Evolutionary conservation across 805 yeast species (phyloP).

Genomic region (Alloascoidea hylecoeti): DNA sequence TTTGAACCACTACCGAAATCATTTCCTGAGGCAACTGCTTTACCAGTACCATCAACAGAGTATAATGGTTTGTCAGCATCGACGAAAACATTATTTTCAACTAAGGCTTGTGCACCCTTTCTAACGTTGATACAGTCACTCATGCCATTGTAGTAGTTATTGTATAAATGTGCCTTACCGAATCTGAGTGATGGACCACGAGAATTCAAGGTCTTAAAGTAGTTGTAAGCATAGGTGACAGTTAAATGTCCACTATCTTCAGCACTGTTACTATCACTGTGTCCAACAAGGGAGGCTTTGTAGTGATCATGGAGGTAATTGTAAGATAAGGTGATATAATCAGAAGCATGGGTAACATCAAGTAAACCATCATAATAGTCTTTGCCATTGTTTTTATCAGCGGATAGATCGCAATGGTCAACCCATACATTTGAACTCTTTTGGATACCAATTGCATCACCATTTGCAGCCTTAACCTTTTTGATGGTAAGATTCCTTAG

Average conservation of each 20-base stretch:
- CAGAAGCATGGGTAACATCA: conserved; percentile 1
- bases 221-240: conserved; percentile 1
- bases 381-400: background rate
- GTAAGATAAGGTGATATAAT: background rate
- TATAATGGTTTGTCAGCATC: background rate
- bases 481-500: background rate
- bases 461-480: background rate
- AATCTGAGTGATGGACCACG: background rate
- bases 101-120: background rate
- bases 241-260: conserved; percentile 1
- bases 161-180: background rate
- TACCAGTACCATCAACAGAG: background rate
- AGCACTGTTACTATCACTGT: background rate
- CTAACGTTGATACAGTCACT: background rate
- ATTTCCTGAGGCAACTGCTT: background rate
- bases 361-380: conserved; percentile 1
- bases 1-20: background rate
- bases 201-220: conserved; percentile 1
- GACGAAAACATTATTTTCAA: conserved; percentile 1
- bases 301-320: background rate
- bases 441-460: conserved; percentile 2
- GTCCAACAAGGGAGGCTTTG: conserved; percentile 1
- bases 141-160: conserved; percentile 1
- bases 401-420: conserved; percentile 1
- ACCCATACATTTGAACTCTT: background rate